A percentile compares a stretch with the other conserved stretches of the same genome.
phyloP scores from a whole-genome alignment of 164 flowering plant genomes.

The Cinnamomum micranthum region DNA sequence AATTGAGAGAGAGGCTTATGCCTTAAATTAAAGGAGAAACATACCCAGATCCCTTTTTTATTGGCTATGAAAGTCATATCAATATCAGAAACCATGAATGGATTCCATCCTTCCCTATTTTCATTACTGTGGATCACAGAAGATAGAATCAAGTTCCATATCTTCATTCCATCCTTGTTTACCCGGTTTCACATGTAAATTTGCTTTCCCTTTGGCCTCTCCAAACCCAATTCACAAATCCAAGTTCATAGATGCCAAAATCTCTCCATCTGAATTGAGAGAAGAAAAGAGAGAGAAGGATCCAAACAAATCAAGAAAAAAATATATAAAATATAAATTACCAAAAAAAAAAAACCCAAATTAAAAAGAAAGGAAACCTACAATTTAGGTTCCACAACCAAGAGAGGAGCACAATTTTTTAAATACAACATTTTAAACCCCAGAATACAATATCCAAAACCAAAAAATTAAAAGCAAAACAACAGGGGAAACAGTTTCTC shows the following conservation, averaged over 20 bases:
- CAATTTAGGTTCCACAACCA: not conserved
- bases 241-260: too few relatives aligned
- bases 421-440: not conserved
- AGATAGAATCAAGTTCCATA: too few relatives aligned
- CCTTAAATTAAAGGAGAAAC: not conserved
- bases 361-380: not conserved
- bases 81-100: too few relatives aligned
- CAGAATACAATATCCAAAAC: not conserved
- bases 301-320: not conserved
- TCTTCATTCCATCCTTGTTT: too few relatives aligned
- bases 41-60: too few relatives aligned
- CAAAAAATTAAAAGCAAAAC: not conserved
- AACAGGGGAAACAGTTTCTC: not conserved
- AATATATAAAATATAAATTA: not conserved
- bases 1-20: not conserved
- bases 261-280: too few relatives aligned
- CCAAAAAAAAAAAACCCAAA: conserved; percentile 1
- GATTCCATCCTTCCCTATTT: too few relatives aligned
- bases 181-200: too few relatives aligned
- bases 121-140: too few relatives aligned
- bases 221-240: too few relatives aligned
- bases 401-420: not conserved
- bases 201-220: too few relatives aligned
- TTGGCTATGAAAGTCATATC: too few relatives aligned
- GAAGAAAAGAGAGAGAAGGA: not conserved